Evolutionary conservation across 2,329 filamentous ascomycete genomes (phyloP).

Genomic region (Emmonsiellopsis sp.): DNA sequence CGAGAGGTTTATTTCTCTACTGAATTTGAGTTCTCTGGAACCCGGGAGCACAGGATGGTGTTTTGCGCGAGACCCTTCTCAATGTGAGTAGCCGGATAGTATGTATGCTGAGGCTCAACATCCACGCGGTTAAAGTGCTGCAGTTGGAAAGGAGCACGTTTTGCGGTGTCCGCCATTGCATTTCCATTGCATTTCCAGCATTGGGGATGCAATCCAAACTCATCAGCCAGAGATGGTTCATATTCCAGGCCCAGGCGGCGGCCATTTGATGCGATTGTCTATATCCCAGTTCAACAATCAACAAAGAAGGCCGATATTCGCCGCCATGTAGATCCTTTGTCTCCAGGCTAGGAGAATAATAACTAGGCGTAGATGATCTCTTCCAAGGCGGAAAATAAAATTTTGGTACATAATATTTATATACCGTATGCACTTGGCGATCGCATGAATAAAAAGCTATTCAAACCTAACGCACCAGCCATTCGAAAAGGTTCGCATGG

Average conservation of each 20-base stretch:
- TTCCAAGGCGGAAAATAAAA: slow-evolving; percentile 1
- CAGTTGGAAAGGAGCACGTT: neutral
- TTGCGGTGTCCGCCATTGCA: neutral
- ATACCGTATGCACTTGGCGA: neutral
- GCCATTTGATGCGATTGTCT: neutral
- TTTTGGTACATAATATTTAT: neutral
- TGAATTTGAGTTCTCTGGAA: neutral
- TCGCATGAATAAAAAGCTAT: neutral
- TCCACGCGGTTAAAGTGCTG: neutral
- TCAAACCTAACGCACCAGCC: neutral
- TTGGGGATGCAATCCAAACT: neutral
- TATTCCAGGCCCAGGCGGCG: neutral
- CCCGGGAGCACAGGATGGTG: neutral
- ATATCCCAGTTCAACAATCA: neutral
- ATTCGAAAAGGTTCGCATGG: neutral
- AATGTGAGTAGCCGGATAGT: too few relatives aligned
- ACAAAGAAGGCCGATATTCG: neutral
- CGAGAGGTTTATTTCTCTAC: neutral
- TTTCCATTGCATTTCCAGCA: neutral
- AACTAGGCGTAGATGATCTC: neutral
- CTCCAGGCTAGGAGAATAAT: neutral
- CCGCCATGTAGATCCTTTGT: slow-evolving; percentile 2
- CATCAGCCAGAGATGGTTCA: neutral
- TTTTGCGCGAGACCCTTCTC: neutral
- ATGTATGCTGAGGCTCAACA: neutral